Base-by-base conservation (phyloP, 257 asterid species). In the Petrea volubilis region DNA sequence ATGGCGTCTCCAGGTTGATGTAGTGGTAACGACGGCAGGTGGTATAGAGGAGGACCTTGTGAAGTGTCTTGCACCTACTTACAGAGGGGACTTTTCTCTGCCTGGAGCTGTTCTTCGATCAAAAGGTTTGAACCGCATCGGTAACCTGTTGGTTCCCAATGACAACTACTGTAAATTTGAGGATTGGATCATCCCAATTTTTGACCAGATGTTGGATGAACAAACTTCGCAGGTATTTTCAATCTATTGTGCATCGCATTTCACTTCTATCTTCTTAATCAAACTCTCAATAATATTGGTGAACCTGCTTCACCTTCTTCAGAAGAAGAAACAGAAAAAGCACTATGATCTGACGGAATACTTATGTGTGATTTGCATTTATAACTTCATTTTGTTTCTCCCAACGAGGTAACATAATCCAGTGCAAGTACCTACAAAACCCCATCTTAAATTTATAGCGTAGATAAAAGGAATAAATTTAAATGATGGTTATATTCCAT, bases 1-100 rank as follows among this genome's bases (percentile, higher is more conserved):
- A 52, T 61, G 7, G n/a, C 67, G 24, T 56, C 36, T 85, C 82
- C 84, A 94, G 97, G 90, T 94, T 58, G 97, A 90, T 80, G 99
- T 91, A 12, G 83, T 94, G 64, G 97, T 94, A 38, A 94, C 99
- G 7, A 94, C 99, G n/a, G 97, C 99, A 15, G 99, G 99, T 52
- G 99, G 99, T 80, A 76, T 94, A 11, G 99, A 94, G 79, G 99
- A 94, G 80, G 98, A 94, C 81, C 96, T 94, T 47, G 93, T 94
- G 69, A 94, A 94, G 79, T 91, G 99, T 79, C 93, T 94, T 49
- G 99, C 96, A 27, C 98, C 96, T 24, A 91, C 97, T 38, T 94
- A 80, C 71, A 84, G 86, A 72, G 99, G 96, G 10, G 93, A 84
- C 17, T 91, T 94, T 79, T 88, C 93, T 75, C 84, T 89, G 56